Percentiles rank a stretch among this genome's conserved stretches.
phyloP scores from a whole-genome alignment of 2,329 filamentous ascomycete genomes.

The Rhynchosporium secalis region DNA sequence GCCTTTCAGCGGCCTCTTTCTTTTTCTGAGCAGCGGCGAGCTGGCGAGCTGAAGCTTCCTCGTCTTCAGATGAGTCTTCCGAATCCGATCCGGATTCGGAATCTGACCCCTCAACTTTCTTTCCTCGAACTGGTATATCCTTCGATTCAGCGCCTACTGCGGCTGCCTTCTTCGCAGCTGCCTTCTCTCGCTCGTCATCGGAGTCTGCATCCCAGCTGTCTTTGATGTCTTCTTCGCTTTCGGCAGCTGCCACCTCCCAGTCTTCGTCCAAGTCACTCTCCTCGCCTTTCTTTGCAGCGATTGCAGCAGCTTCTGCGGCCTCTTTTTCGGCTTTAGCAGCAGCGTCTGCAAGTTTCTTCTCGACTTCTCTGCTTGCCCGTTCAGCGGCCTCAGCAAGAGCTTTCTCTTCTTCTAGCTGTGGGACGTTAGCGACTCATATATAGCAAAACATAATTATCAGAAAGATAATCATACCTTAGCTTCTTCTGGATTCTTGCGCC shows the following conservation, averaged over 20 bases:
- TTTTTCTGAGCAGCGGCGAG: constrained; percentile 76
- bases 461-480: constrained; percentile 50
- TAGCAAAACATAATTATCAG: not conserved
- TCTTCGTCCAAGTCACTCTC: constrained; percentile 72
- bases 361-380: constrained; percentile 66
- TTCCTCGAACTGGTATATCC: constrained; percentile 29
- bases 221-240: constrained; percentile 76
- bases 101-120: constrained; percentile 50
- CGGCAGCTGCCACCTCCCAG: constrained; percentile 83
- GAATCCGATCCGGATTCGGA: constrained; percentile 62
- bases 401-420: constrained; percentile 71
- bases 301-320: constrained; percentile 56
- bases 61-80: constrained; percentile 65
- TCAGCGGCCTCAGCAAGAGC: constrained; percentile 77
- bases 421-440: constrained; percentile 19
- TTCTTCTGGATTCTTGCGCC: constrained; percentile 50
- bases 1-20: constrained; percentile 82
- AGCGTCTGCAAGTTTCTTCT: constrained; percentile 62
- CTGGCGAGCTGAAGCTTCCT: constrained; percentile 71
- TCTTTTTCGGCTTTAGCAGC: constrained; percentile 62
- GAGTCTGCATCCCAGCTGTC: constrained; percentile 91
- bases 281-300: constrained; percentile 54
- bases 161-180: constrained; percentile 37
- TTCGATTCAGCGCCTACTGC: constrained; percentile 28
- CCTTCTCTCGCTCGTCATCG: constrained; percentile 62